Base-by-base conservation (phyloP, 805 yeast species). In the Sugiyamaella mastotermitis region DNA sequence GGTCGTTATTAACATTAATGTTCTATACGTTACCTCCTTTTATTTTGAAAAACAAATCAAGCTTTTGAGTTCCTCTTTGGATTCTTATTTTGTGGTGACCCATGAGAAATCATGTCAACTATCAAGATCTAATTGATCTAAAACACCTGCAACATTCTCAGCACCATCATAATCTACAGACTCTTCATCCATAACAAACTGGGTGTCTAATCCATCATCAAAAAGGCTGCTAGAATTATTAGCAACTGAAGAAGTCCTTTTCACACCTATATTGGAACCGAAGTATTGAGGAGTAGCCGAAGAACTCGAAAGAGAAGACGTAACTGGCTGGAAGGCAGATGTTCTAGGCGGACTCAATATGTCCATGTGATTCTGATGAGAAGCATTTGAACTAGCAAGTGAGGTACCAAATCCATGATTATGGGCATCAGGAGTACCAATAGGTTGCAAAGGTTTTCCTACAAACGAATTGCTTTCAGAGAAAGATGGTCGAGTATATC, bases 141-240 rank as follows among this genome's bases (percentile, higher is more conserved):
- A 27, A 27, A 10, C 15, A 14, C 19, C 18, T 34, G n/a, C n/a
- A n/a, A n/a, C n/a, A n/a, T n/a, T n/a, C n/a, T n/a, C n/a, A n/a
- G n/a, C n/a, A n/a, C 43, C 43, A 5, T 48, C n/a, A n/a, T n/a
- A n/a, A n/a, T n/a, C n/a, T n/a, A n/a, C n/a, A n/a, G n/a, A n/a
- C n/a, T n/a, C 52, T 25, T 47, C 43, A 16, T 50, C 53, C 51
- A 50, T 44, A 30, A 40, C 40, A 41, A 50, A 50, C 28, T 48
- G 53, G 4, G 53, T 50, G 20, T 50, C 53, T 19, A 46, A 46
- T 9, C 19, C 15, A n/a, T 40, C 32, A 22, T 42, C 46, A 13
- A 40, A 15, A n/a, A 5, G 4, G 38, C 37, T 5, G 11, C n/a
- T 4, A 4, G 22, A 21, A 17, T n/a, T 19, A 9, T 9, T 7